phyloP scores from a whole-genome alignment of 108 stramenopile species.

The Fragilaria radians region DNA sequence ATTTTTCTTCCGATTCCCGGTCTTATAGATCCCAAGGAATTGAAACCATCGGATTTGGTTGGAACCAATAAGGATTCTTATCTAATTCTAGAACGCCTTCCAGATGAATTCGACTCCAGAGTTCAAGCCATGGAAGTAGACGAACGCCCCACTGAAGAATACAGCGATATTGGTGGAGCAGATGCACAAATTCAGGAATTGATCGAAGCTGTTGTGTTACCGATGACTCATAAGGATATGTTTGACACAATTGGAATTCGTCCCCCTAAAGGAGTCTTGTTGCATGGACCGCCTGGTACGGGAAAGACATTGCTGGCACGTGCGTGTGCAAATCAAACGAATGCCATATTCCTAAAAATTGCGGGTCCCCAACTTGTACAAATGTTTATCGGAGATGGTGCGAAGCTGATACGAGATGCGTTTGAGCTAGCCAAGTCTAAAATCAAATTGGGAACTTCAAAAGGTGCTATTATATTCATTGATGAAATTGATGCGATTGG shows the following conservation, averaged over 20 bases:
- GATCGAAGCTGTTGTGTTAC: constrained; percentile 99
- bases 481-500: constrained; percentile 99
- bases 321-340: constrained; percentile 98
- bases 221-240: constrained; percentile 96
- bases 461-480: constrained; percentile 98
- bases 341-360: constrained; percentile 95
- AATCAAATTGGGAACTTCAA: constrained; percentile 80
- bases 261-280: constrained; percentile 98
- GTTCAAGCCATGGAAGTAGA: constrained; percentile 99
- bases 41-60: constrained; percentile 95
- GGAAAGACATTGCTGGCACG: constrained; percentile 98
- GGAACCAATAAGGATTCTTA: constrained; percentile 99
- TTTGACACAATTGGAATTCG: constrained; percentile 97
- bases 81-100: constrained; percentile 97
- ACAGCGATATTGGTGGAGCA: constrained; percentile 98
- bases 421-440: constrained; percentile 97
- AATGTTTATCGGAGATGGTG: constrained; percentile 99
- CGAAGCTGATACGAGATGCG: constrained; percentile 97
- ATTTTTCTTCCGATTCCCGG: constrained; percentile 98
- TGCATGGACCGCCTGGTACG: constrained; percentile 97
- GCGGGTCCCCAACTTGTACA: constrained; percentile 98
- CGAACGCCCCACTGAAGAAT: constrained; percentile 96
- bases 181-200: constrained; percentile 99
- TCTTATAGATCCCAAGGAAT: constrained; percentile 92
- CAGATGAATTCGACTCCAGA: constrained; percentile 97